Base-by-base conservation (phyloP, 208 protist genomes). In the Crithidia brevicula region DNA sequence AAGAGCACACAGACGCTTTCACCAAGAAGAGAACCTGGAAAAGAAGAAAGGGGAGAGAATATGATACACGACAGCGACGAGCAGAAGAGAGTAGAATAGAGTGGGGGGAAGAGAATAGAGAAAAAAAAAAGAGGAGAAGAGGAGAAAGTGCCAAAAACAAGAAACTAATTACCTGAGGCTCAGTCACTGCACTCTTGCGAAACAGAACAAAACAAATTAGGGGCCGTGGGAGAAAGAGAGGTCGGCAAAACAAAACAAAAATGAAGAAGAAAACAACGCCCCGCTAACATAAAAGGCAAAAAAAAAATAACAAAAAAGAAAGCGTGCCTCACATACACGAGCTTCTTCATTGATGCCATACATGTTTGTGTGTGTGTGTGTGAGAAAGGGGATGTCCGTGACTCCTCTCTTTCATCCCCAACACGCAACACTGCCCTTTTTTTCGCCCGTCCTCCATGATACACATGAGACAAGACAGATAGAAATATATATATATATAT, bases 231-330 rank as follows among this genome's bases (percentile, higher is more conserved):
- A 5, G 10, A 11, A 16, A n/a, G 4, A 18, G 52, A 11, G 22
- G 23, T 23, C 28, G 40, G 23, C 31, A 18, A 58, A 20, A 58
- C 34, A 15, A 33, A 51, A 28, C 6, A 51, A 51, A 51, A 51
- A 28, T 23, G 30, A 51, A 51, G 20, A 28, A 51, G 22, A 28
- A 3, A n/a, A n/a, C n/a, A n/a, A n/a, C n/a, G n/a, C n/a, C n/a
- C n/a, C n/a, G n/a, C n/a, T n/a, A 51, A 23, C 22, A 15, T 23
- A 3, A 51, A n/a, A 30, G 46, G 45, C 53, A 40, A 59, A 6
- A n/a, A 22, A n/a, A 59, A 59, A 59, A 45, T 11, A 68, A 59
- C 5, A 59, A 40, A 49, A 47, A n/a, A 59, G 22, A 49, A 22
- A 46, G n/a, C n/a, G n/a, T n/a, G n/a, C n/a, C n/a, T n/a, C n/a